These are phyloP conservation scores for Pyrrhoderma noxium DNA, from an alignment of 1,284 basidiomycete species.

Conservation along the genomic window DNA sequence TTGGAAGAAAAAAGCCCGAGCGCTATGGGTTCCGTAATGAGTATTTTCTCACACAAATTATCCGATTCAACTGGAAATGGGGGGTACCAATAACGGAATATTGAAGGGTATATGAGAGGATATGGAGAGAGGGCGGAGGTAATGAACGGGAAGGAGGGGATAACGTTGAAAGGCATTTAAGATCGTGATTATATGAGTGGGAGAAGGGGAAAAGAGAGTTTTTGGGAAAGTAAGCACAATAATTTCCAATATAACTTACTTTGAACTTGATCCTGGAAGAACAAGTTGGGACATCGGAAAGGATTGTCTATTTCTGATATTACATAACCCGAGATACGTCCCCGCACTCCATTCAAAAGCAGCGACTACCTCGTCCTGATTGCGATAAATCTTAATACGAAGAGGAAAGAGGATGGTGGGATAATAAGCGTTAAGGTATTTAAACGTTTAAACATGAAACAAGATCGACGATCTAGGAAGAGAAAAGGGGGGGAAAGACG, in stretches of 20 bases:
- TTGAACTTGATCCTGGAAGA: constrained; percentile 39
- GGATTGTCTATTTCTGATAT: constrained; percentile 41
- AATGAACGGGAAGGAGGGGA: no score
- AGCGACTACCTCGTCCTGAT: constrained; percentile 48
- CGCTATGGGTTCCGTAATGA: neutral
- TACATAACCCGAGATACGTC: constrained; percentile 49
- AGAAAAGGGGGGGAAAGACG: no score
- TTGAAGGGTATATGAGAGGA: no score
- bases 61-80: neutral
- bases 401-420: constrained; percentile 1
- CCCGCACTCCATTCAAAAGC: constrained; percentile 53
- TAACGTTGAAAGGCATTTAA: no score
- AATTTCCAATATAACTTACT: constrained; percentile 29
- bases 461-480: no score
- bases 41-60: no score
- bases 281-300: constrained; percentile 59
- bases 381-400: constrained; percentile 34
- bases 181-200: no score
- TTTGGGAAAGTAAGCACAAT: no score
- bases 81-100: neutral
- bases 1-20: constrained; percentile 19
- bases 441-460: constrained; percentile 15
- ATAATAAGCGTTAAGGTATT: constrained; percentile 7
- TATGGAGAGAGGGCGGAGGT: neutral
- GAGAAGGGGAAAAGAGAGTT: no score